Percentiles rank a stretch among this genome's conserved stretches.
Evolutionary conservation across 169 alveolate species (phyloP).

Genomic region (Eimeria necatrix): DNA sequence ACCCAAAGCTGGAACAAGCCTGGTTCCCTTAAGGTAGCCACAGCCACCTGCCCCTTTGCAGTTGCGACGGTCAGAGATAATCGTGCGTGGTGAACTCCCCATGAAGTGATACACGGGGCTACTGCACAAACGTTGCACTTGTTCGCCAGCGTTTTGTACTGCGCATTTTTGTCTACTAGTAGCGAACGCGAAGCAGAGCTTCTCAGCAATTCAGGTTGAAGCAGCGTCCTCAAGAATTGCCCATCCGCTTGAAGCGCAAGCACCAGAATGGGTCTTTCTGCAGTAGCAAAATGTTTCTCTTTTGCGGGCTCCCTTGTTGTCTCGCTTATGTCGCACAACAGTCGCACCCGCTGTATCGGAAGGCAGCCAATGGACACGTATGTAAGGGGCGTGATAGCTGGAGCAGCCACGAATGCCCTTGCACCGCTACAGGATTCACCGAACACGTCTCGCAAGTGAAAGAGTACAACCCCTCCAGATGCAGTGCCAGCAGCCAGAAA

Average conservation of each 20-base stretch:
- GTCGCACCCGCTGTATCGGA: conserved; percentile 58
- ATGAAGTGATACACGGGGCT: neutral
- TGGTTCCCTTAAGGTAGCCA: conserved; percentile 15
- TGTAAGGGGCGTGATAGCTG: conserved; percentile 57
- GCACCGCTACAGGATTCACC: conserved; percentile 36
- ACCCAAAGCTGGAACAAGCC: conserved; percentile 63
- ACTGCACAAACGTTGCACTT: conserved; percentile 3
- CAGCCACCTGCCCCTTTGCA: conserved; percentile 45
- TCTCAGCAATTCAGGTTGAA: conserved; percentile 24
- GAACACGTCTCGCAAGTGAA: conserved; percentile 14
- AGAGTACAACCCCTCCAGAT: conserved; percentile 54
- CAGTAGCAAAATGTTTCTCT: neutral
- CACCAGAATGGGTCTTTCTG: neutral
- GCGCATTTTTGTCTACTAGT: conserved; percentile 16
- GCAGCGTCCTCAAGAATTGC: neutral
- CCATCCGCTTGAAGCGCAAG: conserved; percentile 61
- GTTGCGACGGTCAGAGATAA: neutral
- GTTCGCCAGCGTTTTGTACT: conserved; percentile 37
- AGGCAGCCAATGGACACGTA: conserved; percentile 12
- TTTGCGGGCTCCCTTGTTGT: neutral
- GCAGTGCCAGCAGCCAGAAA: conserved; percentile 51
- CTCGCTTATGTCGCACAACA: neutral
- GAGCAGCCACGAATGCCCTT: conserved; percentile 53
- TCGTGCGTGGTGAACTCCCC: neutral
- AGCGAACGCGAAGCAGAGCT: conserved; percentile 28